These are phyloP conservation scores for Hibiscus syriacus DNA, from an alignment of 345 rosid species.

Conservation along the genomic window DNA sequence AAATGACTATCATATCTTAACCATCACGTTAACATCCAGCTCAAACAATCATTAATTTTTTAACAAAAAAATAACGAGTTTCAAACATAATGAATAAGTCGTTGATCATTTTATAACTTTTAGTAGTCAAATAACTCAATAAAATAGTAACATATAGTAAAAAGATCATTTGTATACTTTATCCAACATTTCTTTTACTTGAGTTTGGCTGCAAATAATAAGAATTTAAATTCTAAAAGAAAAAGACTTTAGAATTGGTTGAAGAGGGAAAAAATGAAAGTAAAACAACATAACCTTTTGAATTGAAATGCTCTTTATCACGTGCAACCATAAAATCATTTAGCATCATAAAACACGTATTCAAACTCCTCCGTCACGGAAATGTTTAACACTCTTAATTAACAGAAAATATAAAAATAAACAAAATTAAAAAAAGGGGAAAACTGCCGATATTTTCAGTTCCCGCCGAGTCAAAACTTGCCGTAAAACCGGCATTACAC, in stretches of 20 bases:
- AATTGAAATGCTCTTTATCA: background rate
- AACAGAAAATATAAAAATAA: background rate
- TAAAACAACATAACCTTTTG: background rate
- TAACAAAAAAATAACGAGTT: no score
- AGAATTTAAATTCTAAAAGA: background rate
- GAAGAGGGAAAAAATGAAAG: background rate
- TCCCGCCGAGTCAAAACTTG: background rate
- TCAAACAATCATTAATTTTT: no score
- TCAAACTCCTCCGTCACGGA: background rate
- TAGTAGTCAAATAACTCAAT: no score
- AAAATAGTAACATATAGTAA: no score
- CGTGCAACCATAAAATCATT: no score
- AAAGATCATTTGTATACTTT: no score
- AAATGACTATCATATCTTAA: no score
- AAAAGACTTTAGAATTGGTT: background rate
- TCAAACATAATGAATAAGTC: no score
- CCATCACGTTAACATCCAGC: no score
- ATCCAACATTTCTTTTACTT: no score
- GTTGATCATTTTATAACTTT: no score
- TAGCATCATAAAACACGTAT: background rate
- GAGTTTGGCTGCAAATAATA: background rate
- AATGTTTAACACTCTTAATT: background rate
- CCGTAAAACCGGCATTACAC: background rate
- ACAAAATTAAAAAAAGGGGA: background rate
- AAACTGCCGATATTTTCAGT: background rate